Percentiles rank a stretch among this genome's conserved stretches.
Conservation (phyloP, 257 asterid species). For the Solanum virginianum region DNA sequence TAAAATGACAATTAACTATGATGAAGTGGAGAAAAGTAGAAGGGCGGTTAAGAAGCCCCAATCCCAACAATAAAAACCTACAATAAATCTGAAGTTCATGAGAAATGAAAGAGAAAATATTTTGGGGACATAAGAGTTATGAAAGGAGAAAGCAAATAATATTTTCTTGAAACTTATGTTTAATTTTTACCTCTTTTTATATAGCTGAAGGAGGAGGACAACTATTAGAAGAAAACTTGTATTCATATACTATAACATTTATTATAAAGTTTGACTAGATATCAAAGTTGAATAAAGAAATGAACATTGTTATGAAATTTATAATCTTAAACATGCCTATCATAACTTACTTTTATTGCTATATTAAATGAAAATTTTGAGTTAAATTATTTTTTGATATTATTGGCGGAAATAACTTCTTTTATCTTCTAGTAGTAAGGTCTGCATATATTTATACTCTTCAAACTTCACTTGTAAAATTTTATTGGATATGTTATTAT, state of each 20-base stretch:
- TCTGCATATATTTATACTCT: no score
- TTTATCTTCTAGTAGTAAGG: no score
- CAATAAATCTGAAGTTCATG: constrained; percentile 74
- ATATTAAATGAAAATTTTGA: no score
- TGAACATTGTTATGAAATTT: no score
- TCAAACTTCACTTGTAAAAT: no score
- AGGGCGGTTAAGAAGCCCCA: constrained; percentile 84
- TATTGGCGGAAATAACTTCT: no score
- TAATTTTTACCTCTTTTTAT: not conserved
- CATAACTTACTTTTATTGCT: no score
- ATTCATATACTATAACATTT: not conserved
- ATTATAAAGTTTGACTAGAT: not conserved
- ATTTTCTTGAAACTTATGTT: not conserved
- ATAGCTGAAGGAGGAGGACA: not conserved
- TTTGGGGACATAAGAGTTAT: not conserved
- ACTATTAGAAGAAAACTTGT: not conserved
- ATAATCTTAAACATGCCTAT: no score
- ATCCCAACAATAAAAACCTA: constrained; percentile 85
- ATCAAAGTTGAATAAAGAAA: not conserved
- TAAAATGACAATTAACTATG: not conserved
- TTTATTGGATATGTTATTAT: no score
- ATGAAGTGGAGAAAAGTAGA: constrained; percentile 51
- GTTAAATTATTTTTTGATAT: no score
- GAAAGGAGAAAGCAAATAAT: not conserved
- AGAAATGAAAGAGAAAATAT: constrained; percentile 26